phyloP scores from a whole-genome alignment of 257 asterid species.

The Capsicum rhomboideum region DNA sequence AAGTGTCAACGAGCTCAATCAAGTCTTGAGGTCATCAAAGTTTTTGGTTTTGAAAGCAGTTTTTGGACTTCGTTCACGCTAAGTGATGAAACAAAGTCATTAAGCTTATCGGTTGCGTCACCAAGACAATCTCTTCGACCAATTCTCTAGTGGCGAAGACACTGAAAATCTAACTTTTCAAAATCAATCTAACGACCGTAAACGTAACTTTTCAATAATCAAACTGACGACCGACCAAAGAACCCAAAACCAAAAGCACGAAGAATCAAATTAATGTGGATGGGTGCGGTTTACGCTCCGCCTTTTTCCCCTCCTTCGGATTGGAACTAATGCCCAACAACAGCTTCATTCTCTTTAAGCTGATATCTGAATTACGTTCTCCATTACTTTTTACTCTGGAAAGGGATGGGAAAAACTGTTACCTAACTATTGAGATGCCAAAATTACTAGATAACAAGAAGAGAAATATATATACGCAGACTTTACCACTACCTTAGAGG shows the following conservation, averaged over 20 bases:
- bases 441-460: neutral
- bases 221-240: neutral
- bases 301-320: neutral
- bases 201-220: neutral
- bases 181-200: neutral
- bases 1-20: conserved; percentile 49
- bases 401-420: neutral
- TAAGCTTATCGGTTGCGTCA: conserved; percentile 28
- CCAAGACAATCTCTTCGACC: neutral
- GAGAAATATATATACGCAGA: neutral
- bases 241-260: neutral
- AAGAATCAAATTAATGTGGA: neutral
- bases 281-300: no score
- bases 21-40: conserved; percentile 34
- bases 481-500: no score
- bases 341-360: neutral
- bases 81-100: conserved; percentile 31
- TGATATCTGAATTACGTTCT: neutral
- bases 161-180: neutral
- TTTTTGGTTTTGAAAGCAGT: neutral
- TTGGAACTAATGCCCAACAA: neutral
- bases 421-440: neutral
- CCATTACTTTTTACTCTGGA: neutral
- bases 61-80: neutral
- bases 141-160: neutral